These are phyloP conservation scores for Boletus tylopilopsis DNA, from an alignment of 768 basidiomycete species.

Conservation along the genomic window DNA sequence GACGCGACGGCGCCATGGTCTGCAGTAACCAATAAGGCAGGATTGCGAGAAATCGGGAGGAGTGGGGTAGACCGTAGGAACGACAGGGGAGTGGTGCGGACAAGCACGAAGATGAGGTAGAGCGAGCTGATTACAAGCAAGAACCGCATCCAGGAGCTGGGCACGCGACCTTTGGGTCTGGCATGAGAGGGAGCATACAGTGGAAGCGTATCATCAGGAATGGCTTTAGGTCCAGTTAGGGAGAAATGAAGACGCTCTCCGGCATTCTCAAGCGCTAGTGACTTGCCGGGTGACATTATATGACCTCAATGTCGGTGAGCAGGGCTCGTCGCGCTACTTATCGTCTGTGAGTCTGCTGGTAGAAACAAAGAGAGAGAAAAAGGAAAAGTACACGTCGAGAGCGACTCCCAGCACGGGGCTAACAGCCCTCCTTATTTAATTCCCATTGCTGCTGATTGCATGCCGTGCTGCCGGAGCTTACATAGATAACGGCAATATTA, in stretches of 20 bases:
- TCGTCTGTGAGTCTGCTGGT: not conserved
- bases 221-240: not conserved
- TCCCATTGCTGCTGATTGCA: no score
- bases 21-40: constrained; percentile 57
- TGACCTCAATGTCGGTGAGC: not conserved
- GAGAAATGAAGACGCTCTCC: not conserved
- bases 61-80: not conserved
- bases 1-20: constrained; percentile 82
- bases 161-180: not conserved
- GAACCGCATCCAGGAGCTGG: constrained; percentile 10
- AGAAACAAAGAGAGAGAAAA: no score
- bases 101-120: constrained; percentile 11
- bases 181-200: constrained; percentile 9
- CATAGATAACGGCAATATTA: no score
- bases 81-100: not conserved
- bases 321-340: no score
- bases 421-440: no score
- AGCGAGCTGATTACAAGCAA: constrained; percentile 10
- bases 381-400: not conserved
- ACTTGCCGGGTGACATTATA: constrained; percentile 8
- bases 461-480: no score
- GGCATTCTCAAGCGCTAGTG: not conserved
- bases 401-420: no score
- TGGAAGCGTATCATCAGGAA: constrained; percentile 15
- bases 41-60: constrained; percentile 36